Evolutionary conservation across 2,329 filamentous ascomycete species (phyloP).

Genomic region (Paecilomyces niveus): DNA sequence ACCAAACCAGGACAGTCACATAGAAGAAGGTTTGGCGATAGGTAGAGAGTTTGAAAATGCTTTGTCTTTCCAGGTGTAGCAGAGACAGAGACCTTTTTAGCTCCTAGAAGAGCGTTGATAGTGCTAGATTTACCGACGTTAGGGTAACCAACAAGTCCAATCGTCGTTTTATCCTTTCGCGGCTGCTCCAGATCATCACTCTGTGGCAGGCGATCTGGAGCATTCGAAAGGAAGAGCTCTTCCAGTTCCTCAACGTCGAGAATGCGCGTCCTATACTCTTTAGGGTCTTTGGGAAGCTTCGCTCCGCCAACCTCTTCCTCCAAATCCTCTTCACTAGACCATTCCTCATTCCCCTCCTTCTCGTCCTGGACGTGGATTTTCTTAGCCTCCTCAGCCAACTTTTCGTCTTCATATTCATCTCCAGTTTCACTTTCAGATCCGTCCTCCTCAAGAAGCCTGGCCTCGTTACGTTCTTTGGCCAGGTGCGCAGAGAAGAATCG

Average conservation of each 20-base stretch:
- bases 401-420: conserved; percentile 40
- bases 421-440: conserved; percentile 23
- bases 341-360: conserved; percentile 25
- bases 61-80: conserved; percentile 98
- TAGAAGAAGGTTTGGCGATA: conserved; percentile 80
- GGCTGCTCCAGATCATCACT: conserved; percentile 41
- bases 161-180: conserved; percentile 62
- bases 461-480: conserved; percentile 83
- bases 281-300: conserved; percentile 15
- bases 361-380: conserved; percentile 41
- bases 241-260: conserved; percentile 90
- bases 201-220: conserved; percentile 45
- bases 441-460: conserved; percentile 48
- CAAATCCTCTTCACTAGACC: conserved; percentile 19
- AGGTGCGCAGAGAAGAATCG: conserved; percentile 93
- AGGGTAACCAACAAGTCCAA: conserved; percentile 93
- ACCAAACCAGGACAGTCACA: conserved; percentile 98
- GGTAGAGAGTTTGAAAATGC: conserved; percentile 96
- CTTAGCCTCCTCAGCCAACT: conserved; percentile 35
- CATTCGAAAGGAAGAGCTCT: conserved; percentile 73
- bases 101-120: conserved; percentile 96
- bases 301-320: conserved; percentile 28
- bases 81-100: conserved; percentile 97
- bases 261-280: conserved; percentile 59
- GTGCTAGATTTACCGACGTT: conserved; percentile 99